Evolutionary conservation across 2,329 filamentous ascomycete genomes (phyloP), one percentile per base, ranked within the genome.

Genomic region (Ceratocystis papillata): DNA sequence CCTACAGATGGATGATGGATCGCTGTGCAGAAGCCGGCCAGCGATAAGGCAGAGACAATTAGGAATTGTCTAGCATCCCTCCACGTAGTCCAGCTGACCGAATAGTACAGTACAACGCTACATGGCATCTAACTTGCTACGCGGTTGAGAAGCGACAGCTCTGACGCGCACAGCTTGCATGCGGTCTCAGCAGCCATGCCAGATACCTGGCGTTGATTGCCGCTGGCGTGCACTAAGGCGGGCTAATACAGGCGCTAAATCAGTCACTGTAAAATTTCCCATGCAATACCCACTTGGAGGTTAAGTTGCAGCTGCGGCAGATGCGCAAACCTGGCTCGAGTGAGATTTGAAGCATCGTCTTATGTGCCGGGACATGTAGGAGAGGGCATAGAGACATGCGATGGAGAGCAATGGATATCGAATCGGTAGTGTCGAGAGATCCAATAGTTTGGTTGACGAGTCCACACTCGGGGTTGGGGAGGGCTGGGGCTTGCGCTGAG

Each of bases 51-150:
- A 0, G 86, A 89, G 4, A 87, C 80, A 28, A 96, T 75, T 15
- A 96, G 81, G 73, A 88, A 88, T 0, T 89, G 87, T 0, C 89
- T 88, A 69, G 83, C 83, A 74, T 94, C 89, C 48, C 85, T 83
- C 75, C 93, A 94, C 1, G 82, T 83, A 55, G 93, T 79, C 72
- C 78, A 81, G 45, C 79, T 77, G 12, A 64, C 57, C 4, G 66
- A 45, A n/a, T 33, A 10, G 25, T 8, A 30, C 10, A 48, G 41
- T 10, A 41, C 37, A 12, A 12, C 37, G 37, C 10, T 4, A 4
- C 37, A 41, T 41, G 10, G 37, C 10, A 12, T 12, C 37, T 41
- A 41, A 41, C 37, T 41, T 41, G 37, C 37, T 12, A 41, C 8
- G 37, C 41, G 44, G 15, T 7, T 3, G 2, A 30, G 22, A 5